These are phyloP conservation scores for Rugosomyces carneus DNA, from an alignment of 1,284 basidiomycete genomes.

Conservation along the genomic window DNA sequence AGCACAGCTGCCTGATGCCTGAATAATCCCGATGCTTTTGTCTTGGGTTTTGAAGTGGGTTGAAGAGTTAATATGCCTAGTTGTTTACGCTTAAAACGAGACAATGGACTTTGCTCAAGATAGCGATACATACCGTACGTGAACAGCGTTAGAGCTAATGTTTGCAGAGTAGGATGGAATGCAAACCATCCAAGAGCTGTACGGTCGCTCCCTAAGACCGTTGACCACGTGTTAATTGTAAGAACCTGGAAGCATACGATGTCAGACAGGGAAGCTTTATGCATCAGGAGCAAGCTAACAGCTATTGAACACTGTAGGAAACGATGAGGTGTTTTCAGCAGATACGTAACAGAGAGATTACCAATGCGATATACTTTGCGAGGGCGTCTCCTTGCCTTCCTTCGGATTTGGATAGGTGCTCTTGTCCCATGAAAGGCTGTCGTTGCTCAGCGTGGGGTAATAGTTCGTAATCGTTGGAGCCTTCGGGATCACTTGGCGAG, in stretches of 20 bases:
- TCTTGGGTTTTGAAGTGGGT: conserved; percentile 59
- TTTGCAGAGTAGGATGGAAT: conserved; percentile 60
- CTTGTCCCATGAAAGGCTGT: conserved; percentile 25
- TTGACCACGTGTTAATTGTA: conserved; percentile 45
- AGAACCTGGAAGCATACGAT: conserved; percentile 33
- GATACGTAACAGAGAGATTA: conserved; percentile 20
- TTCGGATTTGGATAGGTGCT: conserved; percentile 32
- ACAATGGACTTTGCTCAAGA: background rate
- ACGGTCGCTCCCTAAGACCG: conserved; percentile 45
- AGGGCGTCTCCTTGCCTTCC: conserved; percentile 33
- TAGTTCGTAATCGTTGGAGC: conserved; percentile 22
- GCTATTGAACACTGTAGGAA: conserved; percentile 14
- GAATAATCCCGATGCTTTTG: conserved; percentile 57
- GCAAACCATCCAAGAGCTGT: conserved; percentile 51
- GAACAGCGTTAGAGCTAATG: conserved; percentile 45
- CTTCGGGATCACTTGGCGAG: conserved; percentile 3
- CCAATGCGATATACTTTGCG: conserved; percentile 34
- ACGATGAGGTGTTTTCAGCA: background rate
- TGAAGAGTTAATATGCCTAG: conserved; percentile 71
- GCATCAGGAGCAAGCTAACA: conserved; percentile 17
- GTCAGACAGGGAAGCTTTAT: background rate
- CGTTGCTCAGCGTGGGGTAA: conserved; percentile 19
- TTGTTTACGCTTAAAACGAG: background rate
- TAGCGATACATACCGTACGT: conserved; percentile 45
- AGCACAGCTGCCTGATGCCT: conserved; percentile 60